Base-by-base conservation (phyloP, 108 stramenopile genomes). In the Cyclostephanos invisitatus region DNA sequence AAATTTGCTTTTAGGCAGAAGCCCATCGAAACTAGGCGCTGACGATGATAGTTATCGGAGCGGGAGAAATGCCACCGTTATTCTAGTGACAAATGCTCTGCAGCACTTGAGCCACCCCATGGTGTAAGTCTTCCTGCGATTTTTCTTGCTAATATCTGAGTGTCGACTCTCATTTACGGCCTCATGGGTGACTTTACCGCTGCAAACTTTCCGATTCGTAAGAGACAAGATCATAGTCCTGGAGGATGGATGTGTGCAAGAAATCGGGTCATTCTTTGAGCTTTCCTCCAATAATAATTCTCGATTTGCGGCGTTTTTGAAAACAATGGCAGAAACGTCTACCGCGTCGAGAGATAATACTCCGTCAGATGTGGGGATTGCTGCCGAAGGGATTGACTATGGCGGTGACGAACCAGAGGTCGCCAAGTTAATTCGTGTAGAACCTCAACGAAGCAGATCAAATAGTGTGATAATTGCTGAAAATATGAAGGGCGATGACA, bases 1-100 rank as follows among this genome's bases (percentile, higher is more conserved):
- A 17, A 46, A 64, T 3, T 0, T 24, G 42, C 42, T 64, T 22
- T 14, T 64, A 2, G 64, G 64, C 5, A 46, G 64, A 47, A 46
- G 64, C 44, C 44, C 38, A 22, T 64, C 64, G 25, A 69, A 69
- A 12, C 28, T n/a, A 28, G 46, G 29, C 56, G 17, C 27, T n/a
- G 46, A 40, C 40, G 40, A 11, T 11, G 40, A 46, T 56, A 27
- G 3, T 27, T 24, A n/a, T 56, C 58, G 58, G 25, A 18, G 36
- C 1, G 62, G 74, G 8, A 77, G 80, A 29, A 81, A 80, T 64
- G 65, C 86, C 22, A 79, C 85, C 35, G 90, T 96, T 2, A 69
- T 99, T 24, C 80, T 97, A 25, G 98, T 96, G 2, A 98, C 98
- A 18, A 97, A 98, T 74, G 95, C 95, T 25, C 55, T 98, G 29